phyloP scores from a whole-genome alignment of 192 early-diverging fungal genomes.

The Rhizophagus clarus region DNA sequence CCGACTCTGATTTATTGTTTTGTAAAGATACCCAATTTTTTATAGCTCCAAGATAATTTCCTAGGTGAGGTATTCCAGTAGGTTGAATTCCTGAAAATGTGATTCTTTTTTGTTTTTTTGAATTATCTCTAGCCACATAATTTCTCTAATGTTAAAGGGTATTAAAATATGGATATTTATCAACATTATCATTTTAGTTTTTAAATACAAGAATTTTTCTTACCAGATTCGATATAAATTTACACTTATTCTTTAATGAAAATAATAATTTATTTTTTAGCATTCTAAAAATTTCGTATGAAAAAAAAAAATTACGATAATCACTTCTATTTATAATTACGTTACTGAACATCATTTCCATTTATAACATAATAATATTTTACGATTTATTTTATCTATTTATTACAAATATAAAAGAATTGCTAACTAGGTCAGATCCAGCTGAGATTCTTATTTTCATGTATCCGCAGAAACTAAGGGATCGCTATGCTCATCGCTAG shows the following conservation, averaged over 20 bases:
- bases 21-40: conserved; percentile 85
- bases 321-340: not conserved
- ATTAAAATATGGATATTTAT: no score
- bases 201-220: not conserved
- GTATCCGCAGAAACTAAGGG: conserved; percentile 4
- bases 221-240: not conserved
- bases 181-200: not conserved
- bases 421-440: not conserved
- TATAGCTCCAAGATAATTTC: conserved; percentile 93
- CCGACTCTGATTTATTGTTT: conserved; percentile 35
- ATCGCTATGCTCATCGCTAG: not conserved
- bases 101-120: conserved; percentile 19
- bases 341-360: not conserved
- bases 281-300: not conserved
- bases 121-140: not conserved
- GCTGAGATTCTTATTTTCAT: not conserved
- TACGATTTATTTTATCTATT: not conserved
- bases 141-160: not conserved
- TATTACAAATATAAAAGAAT: not conserved
- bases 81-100: conserved; percentile 93
- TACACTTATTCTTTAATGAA: not conserved
- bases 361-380: not conserved
- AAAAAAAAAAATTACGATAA: not conserved
- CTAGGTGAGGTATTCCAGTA: conserved; percentile 89
- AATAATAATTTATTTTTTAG: not conserved